Conservation (phyloP, 495 filamentous ascomycete species). For the Aspergillus biplanus region DNA sequence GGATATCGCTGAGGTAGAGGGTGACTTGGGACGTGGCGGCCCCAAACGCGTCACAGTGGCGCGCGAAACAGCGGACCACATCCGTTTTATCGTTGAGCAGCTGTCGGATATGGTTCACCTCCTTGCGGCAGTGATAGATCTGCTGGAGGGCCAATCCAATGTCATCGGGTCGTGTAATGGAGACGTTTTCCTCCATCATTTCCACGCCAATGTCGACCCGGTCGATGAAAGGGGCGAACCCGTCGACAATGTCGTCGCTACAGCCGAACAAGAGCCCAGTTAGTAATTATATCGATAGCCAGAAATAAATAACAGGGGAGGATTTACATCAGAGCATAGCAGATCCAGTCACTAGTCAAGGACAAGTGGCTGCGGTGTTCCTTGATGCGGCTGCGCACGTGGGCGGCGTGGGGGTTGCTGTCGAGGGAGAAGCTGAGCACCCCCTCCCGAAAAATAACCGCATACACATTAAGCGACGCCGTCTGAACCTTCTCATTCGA, state of each 20-base stretch:
- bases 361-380: slow-evolving; percentile 83
- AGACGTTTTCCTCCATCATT: slow-evolving; percentile 84
- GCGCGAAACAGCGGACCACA: slow-evolving; percentile 89
- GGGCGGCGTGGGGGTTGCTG: slow-evolving; percentile 73
- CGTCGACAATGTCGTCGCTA: slow-evolving; percentile 91
- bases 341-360: slow-evolving; percentile 92
- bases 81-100: slow-evolving; percentile 91
- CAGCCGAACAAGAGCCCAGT: slow-evolving; percentile 1
- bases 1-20: slow-evolving; percentile 88
- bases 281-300: background rate
- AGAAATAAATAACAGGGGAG: slow-evolving; percentile 8
- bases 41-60: slow-evolving; percentile 85
- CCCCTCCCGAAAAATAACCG: slow-evolving; percentile 88
- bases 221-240: slow-evolving; percentile 80
- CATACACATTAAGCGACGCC: slow-evolving; percentile 85
- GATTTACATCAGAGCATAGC: slow-evolving; percentile 85
- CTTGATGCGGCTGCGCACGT: slow-evolving; percentile 83
- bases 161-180: slow-evolving; percentile 80
- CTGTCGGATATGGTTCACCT: slow-evolving; percentile 83
- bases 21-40: slow-evolving; percentile 86
- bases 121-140: slow-evolving; percentile 85
- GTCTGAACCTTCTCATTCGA: slow-evolving; percentile 66
- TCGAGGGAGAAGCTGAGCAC: slow-evolving; percentile 84
- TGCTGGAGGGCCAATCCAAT: slow-evolving; percentile 75
- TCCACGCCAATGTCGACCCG: slow-evolving; percentile 80